These are phyloP conservation scores for Candida sonorensis DNA, from an alignment of 805 yeast genomes.

Conservation along the genomic window DNA sequence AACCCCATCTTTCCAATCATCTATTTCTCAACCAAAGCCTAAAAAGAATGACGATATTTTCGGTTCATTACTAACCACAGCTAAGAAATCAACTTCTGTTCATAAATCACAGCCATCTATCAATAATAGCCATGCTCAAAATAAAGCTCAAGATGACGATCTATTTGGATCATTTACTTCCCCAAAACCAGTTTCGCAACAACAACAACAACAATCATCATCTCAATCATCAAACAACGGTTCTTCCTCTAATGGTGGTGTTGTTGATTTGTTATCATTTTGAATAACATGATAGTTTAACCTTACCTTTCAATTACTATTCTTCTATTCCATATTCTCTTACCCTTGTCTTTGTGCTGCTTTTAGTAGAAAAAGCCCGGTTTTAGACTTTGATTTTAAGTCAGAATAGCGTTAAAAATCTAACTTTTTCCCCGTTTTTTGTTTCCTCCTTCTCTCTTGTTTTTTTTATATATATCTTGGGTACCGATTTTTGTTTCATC, in stretches of 20 bases:
- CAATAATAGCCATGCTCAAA: too few species aligned
- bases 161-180: slow-evolving; percentile 9
- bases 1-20: slow-evolving; percentile 30
- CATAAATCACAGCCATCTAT: slow-evolving; percentile 8
- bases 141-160: slow-evolving; percentile 4
- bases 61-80: slow-evolving; percentile 61
- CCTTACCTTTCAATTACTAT: too few species aligned
- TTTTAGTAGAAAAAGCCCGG: not conserved
- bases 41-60: slow-evolving; percentile 55
- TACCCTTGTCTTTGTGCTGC: not conserved
- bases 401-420: too few species aligned
- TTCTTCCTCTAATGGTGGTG: slow-evolving; percentile 25
- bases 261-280: slow-evolving; percentile 43
- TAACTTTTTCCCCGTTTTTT: too few species aligned
- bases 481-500: too few species aligned
- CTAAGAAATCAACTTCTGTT: slow-evolving; percentile 49
- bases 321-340: not conserved
- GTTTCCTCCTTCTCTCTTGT: too few species aligned
- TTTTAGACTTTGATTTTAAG: too few species aligned
- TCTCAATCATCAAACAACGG: too few species aligned
- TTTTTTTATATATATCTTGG: too few species aligned
- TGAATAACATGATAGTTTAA: too few species aligned
- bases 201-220: slow-evolving; percentile 3
- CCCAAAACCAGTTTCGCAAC: slow-evolving; percentile 1
- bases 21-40: slow-evolving; percentile 32